Percentiles rank a stretch among this genome's conserved stretches.
These are phyloP conservation scores for Protomyces pachydermus DNA, from an alignment of 1,139 yeast species.

Conservation along the genomic window DNA sequence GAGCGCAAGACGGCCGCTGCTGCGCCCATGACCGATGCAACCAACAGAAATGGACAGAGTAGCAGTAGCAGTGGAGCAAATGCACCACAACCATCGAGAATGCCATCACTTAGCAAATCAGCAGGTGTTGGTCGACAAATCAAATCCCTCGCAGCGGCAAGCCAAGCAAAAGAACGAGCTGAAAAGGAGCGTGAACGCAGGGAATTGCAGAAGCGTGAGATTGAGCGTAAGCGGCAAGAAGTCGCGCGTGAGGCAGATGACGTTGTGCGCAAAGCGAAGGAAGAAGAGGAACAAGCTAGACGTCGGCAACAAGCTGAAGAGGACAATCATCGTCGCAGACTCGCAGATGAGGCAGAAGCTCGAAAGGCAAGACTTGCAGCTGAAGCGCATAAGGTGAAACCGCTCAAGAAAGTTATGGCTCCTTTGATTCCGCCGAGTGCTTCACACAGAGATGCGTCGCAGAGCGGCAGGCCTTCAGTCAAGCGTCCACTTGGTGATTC, in stretches of 20 bases:
- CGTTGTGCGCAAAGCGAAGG: conserved; percentile 15
- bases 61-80: neutral
- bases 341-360: neutral
- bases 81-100: neutral
- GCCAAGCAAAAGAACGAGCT: conserved; percentile 29
- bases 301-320: conserved; percentile 29
- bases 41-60: neutral
- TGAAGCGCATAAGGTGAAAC: no score
- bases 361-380: neutral
- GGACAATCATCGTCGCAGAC: conserved; percentile 28
- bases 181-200: conserved; percentile 24
- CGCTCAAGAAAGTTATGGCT: no score
- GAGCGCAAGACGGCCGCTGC: conserved; percentile 17
- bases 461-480: neutral
- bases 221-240: conserved; percentile 32
- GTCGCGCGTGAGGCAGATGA: conserved; percentile 5
- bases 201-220: conserved; percentile 30
- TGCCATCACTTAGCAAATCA: no score
- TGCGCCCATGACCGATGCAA: neutral
- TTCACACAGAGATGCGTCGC: no score
- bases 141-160: conserved; percentile 30
- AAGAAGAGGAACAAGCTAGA: neutral
- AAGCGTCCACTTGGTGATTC: conserved; percentile 6
- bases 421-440: no score
- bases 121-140: conserved; percentile 7